A percentile compares a stretch with the other conserved stretches of the same genome.
These are phyloP conservation scores for Leptographium lundbergii DNA, from an alignment of 2,329 filamentous ascomycete species.

Conservation along the genomic window DNA sequence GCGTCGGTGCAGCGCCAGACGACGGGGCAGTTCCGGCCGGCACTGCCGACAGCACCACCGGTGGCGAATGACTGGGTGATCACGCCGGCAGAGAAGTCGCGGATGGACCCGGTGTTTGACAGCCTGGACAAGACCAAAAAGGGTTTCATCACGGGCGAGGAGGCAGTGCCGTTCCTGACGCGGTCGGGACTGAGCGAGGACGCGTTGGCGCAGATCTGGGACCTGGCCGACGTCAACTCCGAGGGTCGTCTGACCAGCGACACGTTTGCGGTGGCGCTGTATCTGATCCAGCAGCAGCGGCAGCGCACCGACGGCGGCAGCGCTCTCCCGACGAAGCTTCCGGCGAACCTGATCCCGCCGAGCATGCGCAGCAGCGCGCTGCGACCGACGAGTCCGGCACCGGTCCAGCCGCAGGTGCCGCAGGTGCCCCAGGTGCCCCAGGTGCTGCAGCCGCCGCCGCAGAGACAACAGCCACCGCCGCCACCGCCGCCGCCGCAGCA, in stretches of 20 bases:
- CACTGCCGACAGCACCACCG: constrained; percentile 29
- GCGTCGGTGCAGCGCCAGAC: constrained; percentile 67
- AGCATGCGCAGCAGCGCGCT: constrained; percentile 61
- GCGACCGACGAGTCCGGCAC: constrained; percentile 33
- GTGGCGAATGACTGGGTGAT: constrained; percentile 59
- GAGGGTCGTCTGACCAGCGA: constrained; percentile 76
- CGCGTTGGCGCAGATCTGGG: constrained; percentile 87
- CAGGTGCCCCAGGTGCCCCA: constrained; percentile 28
- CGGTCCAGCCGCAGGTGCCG: constrained; percentile 28
- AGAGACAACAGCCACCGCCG: constrained; percentile 25
- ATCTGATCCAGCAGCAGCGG: constrained; percentile 82
- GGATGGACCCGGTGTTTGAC: constrained; percentile 78
- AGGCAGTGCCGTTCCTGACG: constrained; percentile 87
- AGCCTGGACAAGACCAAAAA: constrained; percentile 69
- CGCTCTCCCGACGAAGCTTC: constrained; percentile 62
- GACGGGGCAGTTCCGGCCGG: constrained; percentile 49
- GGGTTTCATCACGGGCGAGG: constrained; percentile 83
- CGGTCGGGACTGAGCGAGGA: constrained; percentile 86
- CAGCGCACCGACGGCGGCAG: constrained; percentile 49
- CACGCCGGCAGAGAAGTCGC: constrained; percentile 67
- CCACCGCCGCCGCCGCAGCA: constrained; percentile 26
- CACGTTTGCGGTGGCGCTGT: constrained; percentile 96
- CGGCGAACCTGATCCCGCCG: constrained; percentile 72
- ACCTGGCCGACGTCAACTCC: constrained; percentile 86
- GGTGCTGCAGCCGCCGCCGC: constrained; percentile 25